Percentiles rank a stretch among this genome's conserved stretches.
These are phyloP conservation scores for Phytophthora quininea DNA, from an alignment of 352 stramenopile species.

Conservation along the genomic window DNA sequence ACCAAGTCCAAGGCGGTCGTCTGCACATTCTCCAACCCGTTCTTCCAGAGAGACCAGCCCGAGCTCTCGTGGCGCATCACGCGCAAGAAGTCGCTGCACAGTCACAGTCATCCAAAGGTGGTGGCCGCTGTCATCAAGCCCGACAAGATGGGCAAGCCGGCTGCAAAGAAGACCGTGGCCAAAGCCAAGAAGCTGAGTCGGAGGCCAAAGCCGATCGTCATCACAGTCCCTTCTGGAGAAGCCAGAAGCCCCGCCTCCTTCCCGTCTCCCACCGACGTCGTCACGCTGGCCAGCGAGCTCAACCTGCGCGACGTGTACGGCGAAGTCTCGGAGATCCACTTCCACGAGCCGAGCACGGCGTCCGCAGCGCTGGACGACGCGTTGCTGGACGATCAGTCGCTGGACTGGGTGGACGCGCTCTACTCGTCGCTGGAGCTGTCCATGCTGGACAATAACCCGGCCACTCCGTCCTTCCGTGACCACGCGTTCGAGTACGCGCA, in stretches of 20 bases:
- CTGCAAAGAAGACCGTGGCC: not conserved
- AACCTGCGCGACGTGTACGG: slow-evolving; percentile 30
- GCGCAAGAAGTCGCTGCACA: slow-evolving; percentile 59
- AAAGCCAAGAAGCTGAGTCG: slow-evolving; percentile 18
- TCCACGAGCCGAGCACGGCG: slow-evolving; percentile 12
- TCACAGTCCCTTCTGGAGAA: slow-evolving; percentile 39
- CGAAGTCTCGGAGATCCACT: slow-evolving; percentile 32
- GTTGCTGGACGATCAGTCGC: slow-evolving; percentile 33
- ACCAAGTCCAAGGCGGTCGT: slow-evolving; percentile 83
- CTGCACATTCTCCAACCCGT: slow-evolving; percentile 76
- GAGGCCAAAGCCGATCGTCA: slow-evolving; percentile 31
- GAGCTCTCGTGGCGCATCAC: slow-evolving; percentile 63
- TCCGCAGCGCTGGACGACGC: slow-evolving; percentile 3
- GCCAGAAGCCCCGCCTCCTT: slow-evolving; percentile 22
- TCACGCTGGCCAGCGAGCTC: slow-evolving; percentile 29
- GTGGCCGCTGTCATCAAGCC: not conserved
- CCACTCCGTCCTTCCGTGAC: slow-evolving; percentile 33
- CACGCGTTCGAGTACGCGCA: slow-evolving; percentile 35
- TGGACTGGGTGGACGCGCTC: slow-evolving; percentile 61
- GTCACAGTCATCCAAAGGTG: not conserved
- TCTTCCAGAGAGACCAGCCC: slow-evolving; percentile 67
- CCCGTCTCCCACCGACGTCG: slow-evolving; percentile 49
- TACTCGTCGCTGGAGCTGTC: slow-evolving; percentile 50
- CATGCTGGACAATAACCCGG: slow-evolving; percentile 17
- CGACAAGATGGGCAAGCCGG: not conserved